Evolutionary conservation across 1,139 yeast genomes (phyloP).

Genomic region (Ogataea hybrid): DNA sequence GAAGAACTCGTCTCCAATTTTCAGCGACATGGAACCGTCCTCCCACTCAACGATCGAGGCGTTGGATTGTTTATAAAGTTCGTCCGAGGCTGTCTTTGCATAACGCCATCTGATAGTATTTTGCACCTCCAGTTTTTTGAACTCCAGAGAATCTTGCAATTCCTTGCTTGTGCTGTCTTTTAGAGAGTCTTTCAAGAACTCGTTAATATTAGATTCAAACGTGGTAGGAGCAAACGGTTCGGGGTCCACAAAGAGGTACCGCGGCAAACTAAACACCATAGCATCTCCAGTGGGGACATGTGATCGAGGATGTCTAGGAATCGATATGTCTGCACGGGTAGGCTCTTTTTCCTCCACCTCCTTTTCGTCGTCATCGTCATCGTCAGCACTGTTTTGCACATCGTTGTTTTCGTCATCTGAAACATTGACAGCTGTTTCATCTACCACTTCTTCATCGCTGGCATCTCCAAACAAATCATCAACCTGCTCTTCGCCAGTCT

Average conservation of each 20-base stretch:
- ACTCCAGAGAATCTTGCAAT: conserved; percentile 48
- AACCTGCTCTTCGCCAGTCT: conserved; percentile 18
- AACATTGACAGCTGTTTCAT: conserved; percentile 12
- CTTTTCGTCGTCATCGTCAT: conserved; percentile 35
- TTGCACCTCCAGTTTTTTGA: conserved; percentile 46
- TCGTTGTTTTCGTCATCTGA: conserved; percentile 28
- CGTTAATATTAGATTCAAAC: conserved; percentile 41
- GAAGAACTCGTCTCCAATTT: conserved; percentile 83
- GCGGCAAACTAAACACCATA: conserved; percentile 70
- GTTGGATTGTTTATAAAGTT: conserved; percentile 78
- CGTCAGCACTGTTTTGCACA: conserved; percentile 35
- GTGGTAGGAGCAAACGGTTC: conserved; percentile 80
- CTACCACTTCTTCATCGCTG: conserved; percentile 17
- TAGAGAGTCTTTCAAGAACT: conserved; percentile 30
- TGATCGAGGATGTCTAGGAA: conserved; percentile 71
- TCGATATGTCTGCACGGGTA: conserved; percentile 56
- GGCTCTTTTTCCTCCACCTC: conserved; percentile 41
- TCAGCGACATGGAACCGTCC: conserved; percentile 84
- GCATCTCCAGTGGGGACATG: conserved; percentile 41
- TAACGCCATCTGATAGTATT: conserved; percentile 94
- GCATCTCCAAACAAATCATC: conserved; percentile 25
- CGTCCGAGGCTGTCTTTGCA: conserved; percentile 60
- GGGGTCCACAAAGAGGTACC: conserved; percentile 78
- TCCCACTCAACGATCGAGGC: conserved; percentile 92
- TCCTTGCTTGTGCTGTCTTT: conserved; percentile 39